Evolutionary conservation across 2,329 filamentous ascomycete genomes (phyloP).

Genomic region (Phialophora tarda): DNA sequence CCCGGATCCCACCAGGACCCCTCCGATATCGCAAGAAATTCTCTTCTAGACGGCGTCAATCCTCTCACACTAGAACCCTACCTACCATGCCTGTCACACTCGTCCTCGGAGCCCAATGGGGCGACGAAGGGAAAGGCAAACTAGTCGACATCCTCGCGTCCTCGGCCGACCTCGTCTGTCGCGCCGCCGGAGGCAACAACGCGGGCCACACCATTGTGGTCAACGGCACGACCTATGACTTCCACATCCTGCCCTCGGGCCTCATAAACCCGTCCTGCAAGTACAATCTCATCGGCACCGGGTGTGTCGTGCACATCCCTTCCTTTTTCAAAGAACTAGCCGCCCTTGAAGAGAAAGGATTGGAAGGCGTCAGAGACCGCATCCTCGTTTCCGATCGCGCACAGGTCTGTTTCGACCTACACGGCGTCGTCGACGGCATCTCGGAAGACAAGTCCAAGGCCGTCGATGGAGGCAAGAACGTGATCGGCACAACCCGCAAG

Average conservation of each 20-base stretch:
- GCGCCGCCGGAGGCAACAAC: slow-evolving; percentile 56
- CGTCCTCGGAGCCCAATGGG: slow-evolving; percentile 55
- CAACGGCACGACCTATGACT: slow-evolving; percentile 54
- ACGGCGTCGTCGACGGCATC: slow-evolving; percentile 54
- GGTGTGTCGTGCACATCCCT: slow-evolving; percentile 55
- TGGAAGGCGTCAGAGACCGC: slow-evolving; percentile 49
- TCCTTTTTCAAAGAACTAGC: slow-evolving; percentile 56
- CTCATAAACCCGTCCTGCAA: slow-evolving; percentile 51
- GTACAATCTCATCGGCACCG: slow-evolving; percentile 55
- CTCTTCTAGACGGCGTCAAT: neutral
- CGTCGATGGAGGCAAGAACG: slow-evolving; percentile 46
- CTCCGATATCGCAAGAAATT: slow-evolving; percentile 14
- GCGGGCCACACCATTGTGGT: slow-evolving; percentile 57
- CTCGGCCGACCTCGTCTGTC: slow-evolving; percentile 51
- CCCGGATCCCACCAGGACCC: neutral
- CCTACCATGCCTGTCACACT: slow-evolving; percentile 47
- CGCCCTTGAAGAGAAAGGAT: slow-evolving; percentile 51
- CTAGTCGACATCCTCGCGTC: slow-evolving; percentile 56
- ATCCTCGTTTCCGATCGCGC: slow-evolving; percentile 55
- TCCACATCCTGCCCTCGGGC: slow-evolving; percentile 56
- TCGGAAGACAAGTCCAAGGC: slow-evolving; percentile 50
- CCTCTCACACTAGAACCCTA: slow-evolving; percentile 5
- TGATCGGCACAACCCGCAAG: slow-evolving; percentile 57
- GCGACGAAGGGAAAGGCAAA: slow-evolving; percentile 58
- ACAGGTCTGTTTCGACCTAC: slow-evolving; percentile 53